Evolutionary conservation across 2,329 filamentous ascomycete species (phyloP), one percentile per base, ranked within the genome.

Genomic region (Fusarium mangiferae): DNA sequence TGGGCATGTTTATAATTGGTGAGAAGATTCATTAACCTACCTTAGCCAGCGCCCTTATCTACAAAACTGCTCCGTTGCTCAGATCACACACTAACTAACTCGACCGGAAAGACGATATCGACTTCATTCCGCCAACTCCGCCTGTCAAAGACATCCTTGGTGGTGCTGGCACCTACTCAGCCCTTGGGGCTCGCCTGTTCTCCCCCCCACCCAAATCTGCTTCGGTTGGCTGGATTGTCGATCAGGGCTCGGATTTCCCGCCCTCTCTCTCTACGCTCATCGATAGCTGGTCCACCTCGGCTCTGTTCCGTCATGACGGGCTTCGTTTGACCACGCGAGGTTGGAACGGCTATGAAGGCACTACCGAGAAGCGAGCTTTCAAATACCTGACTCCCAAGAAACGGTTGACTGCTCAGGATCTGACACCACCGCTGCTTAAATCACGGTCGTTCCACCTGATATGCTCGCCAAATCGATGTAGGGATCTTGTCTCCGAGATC

Each of bases 171-270:
- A 90, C 95, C 6, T 98, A 94, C 81, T 92, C 93, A 14, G 94
- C 95, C 13, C 86, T 98, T 12, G 96, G 96, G 26, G 96, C 96
- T 24, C 93, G 96, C 38, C 87, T 99, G 55, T 93, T 98, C 81
- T 96, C 94, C 9, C 93, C 94, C 6, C 84, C 87, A 38, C 87
- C 90, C 7, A 79, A 86, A 51, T 93, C 94, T 28, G 86, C 85
- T 42, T 87, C 89, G 6, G 90, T 98, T 11, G 94, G 94, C 72
- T 98, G 95, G 95, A 92, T 98, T 71, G 90, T 98, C 48, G 96
- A 99, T 82, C 90, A 91, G 78, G 96, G 96, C 36, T 92, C 90
- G 22, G 96, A 98, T 82, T 98, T 98, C 75, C 95, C 96, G 1
- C 73, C 85, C 1, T 83, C 88, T 18, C 86, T 97, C 59, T 87